Conservation (phyloP, 2,329 filamentous ascomycete genomes). For the Fusarium avenaceum region DNA sequence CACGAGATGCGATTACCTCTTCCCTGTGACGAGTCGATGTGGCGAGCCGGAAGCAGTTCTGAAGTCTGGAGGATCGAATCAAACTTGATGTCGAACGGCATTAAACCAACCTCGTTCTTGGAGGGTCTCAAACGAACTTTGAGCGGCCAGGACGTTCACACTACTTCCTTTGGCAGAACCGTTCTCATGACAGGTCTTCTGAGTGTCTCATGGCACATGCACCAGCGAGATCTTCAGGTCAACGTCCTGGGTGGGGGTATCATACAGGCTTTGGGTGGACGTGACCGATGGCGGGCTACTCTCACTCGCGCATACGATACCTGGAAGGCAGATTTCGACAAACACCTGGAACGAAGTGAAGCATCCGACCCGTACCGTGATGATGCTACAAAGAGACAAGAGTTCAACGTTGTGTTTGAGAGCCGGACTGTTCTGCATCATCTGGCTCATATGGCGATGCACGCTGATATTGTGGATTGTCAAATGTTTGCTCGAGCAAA, state of each 20-base stretch:
- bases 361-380: conserved; percentile 67
- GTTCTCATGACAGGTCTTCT: conserved; percentile 94
- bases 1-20: conserved; percentile 93
- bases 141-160: conserved; percentile 86
- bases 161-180: conserved; percentile 92
- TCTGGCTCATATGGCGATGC: conserved; percentile 96
- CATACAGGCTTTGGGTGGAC: conserved; percentile 82
- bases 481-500: conserved; percentile 94
- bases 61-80: conserved; percentile 89
- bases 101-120: conserved; percentile 88
- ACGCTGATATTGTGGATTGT: conserved; percentile 96
- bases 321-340: conserved; percentile 94
- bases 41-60: conserved; percentile 88
- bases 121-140: conserved; percentile 92
- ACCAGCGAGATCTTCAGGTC: conserved; percentile 93
- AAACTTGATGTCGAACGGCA: conserved; percentile 81
- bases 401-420: conserved; percentile 79
- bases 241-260: conserved; percentile 82
- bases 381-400: conserved; percentile 71
- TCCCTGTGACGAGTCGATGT: conserved; percentile 92
- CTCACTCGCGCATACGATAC: conserved; percentile 91
- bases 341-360: conserved; percentile 75
- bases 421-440: conserved; percentile 91
- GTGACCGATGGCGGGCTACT: conserved; percentile 90
- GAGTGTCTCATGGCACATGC: conserved; percentile 98